These are phyloP conservation scores for Didymella keratinophila DNA, from an alignment of 2,329 filamentous ascomycete genomes.

Conservation along the genomic window DNA sequence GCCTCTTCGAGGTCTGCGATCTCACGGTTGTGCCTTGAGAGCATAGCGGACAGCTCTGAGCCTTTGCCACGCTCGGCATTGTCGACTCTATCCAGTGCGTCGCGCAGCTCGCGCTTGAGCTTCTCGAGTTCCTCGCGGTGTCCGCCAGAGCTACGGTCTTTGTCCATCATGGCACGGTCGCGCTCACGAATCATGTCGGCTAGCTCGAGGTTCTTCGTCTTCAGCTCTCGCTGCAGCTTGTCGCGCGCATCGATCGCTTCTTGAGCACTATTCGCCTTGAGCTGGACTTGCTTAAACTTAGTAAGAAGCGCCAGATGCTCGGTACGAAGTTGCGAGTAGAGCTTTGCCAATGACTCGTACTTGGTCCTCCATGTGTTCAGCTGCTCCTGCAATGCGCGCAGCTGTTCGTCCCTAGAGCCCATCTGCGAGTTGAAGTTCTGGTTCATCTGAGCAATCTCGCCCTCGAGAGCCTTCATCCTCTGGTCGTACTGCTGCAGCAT, in stretches of 20 bases:
- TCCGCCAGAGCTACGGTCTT: conserved; percentile 83
- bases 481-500: conserved; percentile 96
- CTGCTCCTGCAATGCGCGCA: conserved; percentile 90
- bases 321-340: conserved; percentile 94
- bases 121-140: conserved; percentile 96
- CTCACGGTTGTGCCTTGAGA: conserved; percentile 95
- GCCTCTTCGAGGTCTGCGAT: conserved; percentile 97
- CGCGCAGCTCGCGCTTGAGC: conserved; percentile 87
- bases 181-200: conserved; percentile 98
- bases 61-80: conserved; percentile 93
- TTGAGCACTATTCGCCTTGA: conserved; percentile 95
- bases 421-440: conserved; percentile 85
- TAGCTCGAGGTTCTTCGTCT: conserved; percentile 98
- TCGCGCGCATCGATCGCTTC: conserved; percentile 95
- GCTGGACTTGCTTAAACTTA: conserved; percentile 94
- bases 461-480: conserved; percentile 90
- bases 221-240: conserved; percentile 95
- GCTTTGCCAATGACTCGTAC: conserved; percentile 94
- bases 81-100: conserved; percentile 90
- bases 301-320: conserved; percentile 95
- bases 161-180: conserved; percentile 91
- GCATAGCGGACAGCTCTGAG: conserved; percentile 91
- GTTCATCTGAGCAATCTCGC: conserved; percentile 82
- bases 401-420: conserved; percentile 91
- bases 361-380: conserved; percentile 98